Evolutionary conservation across 2,329 filamentous ascomycete genomes (phyloP).

Genomic region (Davidsoniella eucalypti): DNA sequence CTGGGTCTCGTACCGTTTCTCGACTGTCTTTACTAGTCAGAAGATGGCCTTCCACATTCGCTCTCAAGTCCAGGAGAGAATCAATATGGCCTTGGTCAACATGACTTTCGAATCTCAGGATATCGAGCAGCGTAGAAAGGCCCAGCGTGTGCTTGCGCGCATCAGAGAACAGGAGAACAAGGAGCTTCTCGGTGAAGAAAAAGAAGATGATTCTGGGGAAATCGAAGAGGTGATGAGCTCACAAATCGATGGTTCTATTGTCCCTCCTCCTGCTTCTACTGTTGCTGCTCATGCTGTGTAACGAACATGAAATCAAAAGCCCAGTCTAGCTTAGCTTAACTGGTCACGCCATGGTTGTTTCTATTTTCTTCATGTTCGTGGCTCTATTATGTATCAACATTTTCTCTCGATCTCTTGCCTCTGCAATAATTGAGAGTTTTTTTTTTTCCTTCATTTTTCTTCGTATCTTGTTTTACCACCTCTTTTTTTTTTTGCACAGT

Average conservation of each 20-base stretch:
- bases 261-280: background rate
- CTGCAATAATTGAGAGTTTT: too few relatives aligned
- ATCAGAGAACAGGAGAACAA: conserved; percentile 14
- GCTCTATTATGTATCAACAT: too few relatives aligned
- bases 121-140: conserved; percentile 20
- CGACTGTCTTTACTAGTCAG: conserved; percentile 62
- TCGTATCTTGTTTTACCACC: too few relatives aligned
- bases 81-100: conserved; percentile 31
- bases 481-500: too few relatives aligned
- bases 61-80: conserved; percentile 55
- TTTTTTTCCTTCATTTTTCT: too few relatives aligned
- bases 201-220: conserved; percentile 5
- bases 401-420: too few relatives aligned
- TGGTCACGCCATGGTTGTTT: too few relatives aligned
- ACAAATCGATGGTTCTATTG: background rate
- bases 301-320: too few relatives aligned
- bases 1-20: conserved; percentile 84
- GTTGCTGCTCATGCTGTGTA: too few relatives aligned
- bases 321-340: too few relatives aligned
- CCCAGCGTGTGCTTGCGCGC: conserved; percentile 12
- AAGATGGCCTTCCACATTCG: conserved; percentile 67
- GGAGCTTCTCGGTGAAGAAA: conserved; percentile 15
- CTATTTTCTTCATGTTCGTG: too few relatives aligned
- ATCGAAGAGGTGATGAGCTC: conserved; percentile 2
- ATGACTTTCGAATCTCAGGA: conserved; percentile 32